Evolutionary conservation across 768 basidiomycete species (phyloP), one percentile per base, ranked within the genome.

Genomic region (Tricholoma sp.): DNA sequence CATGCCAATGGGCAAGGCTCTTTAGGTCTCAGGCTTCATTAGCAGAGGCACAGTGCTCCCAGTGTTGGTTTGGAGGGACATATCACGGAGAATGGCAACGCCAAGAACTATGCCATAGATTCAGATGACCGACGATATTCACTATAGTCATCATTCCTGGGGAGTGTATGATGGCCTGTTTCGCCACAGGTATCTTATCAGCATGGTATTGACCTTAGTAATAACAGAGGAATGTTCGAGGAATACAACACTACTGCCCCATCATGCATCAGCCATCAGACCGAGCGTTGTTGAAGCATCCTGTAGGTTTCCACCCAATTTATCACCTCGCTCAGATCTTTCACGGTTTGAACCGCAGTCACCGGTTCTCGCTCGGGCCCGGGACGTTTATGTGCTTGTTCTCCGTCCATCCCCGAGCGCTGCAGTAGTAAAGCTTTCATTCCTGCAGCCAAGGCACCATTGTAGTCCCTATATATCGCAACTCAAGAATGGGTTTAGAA

Each of bases 371-470:
- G 34, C 10, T 27, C 24, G 24, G 47, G 34, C 10, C 5, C 24
- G 24, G 47, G 39, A 45, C 27, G 18, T 46, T 50, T 61, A 39
- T 66, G 65, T 4, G 61, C 61, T 35, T 52, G 57, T 53, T 64
- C 59, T 12, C 45, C 32, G 24, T 59, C 59, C 35, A 34, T 43
- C 7, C 49, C 57, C 14, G 41, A 37, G 24, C 61, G 63, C 4
- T 35, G 58, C 39, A 66, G 56, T 14, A 64, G 60, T 7, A 66
- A 47, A 39, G 63, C 63, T n/a, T 61, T 49, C 65, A 66, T 64
- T 19, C 63, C 61, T 29, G 63, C 65, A 31, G 57, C 57, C 16
- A 51, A 60, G 6, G 65, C 63, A 27, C 65, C 65, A 45, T 57
- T 16, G 50, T 63, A 66, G 50, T 66, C 65, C 29, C 65, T 66